phyloP scores from a whole-genome alignment of 495 filamentous ascomycete genomes.

The Penicillium coffeae region DNA sequence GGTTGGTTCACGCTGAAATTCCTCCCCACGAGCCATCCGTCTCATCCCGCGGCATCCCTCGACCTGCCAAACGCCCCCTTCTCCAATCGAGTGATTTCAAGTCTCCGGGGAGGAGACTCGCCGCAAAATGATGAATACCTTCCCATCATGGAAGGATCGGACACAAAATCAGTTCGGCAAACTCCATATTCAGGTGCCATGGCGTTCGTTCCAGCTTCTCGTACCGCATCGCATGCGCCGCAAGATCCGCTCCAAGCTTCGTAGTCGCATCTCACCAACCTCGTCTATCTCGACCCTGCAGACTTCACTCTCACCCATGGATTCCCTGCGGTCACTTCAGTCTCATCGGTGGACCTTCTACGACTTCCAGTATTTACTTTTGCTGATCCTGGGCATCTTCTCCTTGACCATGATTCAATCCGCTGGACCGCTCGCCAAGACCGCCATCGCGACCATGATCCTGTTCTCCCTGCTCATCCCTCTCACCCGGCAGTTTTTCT shows the following conservation, averaged over 20 bases:
- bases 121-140: constrained; percentile 37
- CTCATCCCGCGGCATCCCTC: constrained; percentile 22
- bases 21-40: constrained; percentile 18
- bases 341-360: constrained; percentile 77
- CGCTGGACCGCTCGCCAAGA: constrained; percentile 70
- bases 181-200: constrained; percentile 47
- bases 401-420: constrained; percentile 73
- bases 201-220: constrained; percentile 47
- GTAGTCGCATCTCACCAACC: constrained; percentile 64
- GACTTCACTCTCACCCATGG: constrained; percentile 72
- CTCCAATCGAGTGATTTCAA: constrained; percentile 20
- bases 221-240: constrained; percentile 70
- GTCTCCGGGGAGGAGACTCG: constrained; percentile 22
- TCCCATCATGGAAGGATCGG: constrained; percentile 50
- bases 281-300: constrained; percentile 71
- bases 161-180: constrained; percentile 46
- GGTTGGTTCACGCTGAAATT: constrained; percentile 32
- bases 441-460: constrained; percentile 59
- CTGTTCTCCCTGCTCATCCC: constrained; percentile 72
- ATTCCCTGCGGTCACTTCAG: constrained; percentile 68
- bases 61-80: constrained; percentile 12
- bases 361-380: constrained; percentile 79
- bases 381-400: constrained; percentile 72
- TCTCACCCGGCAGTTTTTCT: constrained; percentile 85
- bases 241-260: constrained; percentile 69